Conservation (phyloP, 164 flowering plant genomes). For the Litsea cubeba region DNA sequence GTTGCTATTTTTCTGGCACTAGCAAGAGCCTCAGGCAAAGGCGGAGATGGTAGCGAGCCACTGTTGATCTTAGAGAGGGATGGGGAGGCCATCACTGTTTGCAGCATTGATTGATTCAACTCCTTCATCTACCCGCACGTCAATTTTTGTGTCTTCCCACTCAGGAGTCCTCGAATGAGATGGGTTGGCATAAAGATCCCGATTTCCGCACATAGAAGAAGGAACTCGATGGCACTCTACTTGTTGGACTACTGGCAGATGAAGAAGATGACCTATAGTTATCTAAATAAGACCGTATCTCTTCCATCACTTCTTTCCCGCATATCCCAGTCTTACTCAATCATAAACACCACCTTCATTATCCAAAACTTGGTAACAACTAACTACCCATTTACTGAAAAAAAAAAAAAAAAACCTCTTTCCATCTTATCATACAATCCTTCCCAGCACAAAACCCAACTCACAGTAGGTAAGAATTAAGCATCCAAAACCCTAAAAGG, state of each 20-base stretch:
- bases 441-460: no score
- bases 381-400: no score
- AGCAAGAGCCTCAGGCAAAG: constrained; percentile 47
- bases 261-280: constrained; percentile 94
- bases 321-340: not conserved
- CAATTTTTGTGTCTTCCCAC: constrained; percentile 92
- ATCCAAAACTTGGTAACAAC: not conserved
- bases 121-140: constrained; percentile 68
- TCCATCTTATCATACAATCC: no score
- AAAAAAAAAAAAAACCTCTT: no score
- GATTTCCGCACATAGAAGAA: constrained; percentile 88
- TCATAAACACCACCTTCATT: not conserved
- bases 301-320: constrained; percentile 57
- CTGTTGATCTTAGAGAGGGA: constrained; percentile 85
- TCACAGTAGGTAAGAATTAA: no score
- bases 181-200: constrained; percentile 75
- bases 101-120: constrained; percentile 53
- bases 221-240: constrained; percentile 81
- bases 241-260: constrained; percentile 87
- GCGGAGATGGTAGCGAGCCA: constrained; percentile 76
- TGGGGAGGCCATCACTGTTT: constrained; percentile 64
- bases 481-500: no score
- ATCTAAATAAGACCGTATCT: constrained; percentile 90
- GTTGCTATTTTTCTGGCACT: constrained; percentile 65
- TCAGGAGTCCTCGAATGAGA: constrained; percentile 98